Evolutionary conservation across 2,329 filamentous ascomycete species (phyloP).

Genomic region (Sporothrix schenckii): DNA sequence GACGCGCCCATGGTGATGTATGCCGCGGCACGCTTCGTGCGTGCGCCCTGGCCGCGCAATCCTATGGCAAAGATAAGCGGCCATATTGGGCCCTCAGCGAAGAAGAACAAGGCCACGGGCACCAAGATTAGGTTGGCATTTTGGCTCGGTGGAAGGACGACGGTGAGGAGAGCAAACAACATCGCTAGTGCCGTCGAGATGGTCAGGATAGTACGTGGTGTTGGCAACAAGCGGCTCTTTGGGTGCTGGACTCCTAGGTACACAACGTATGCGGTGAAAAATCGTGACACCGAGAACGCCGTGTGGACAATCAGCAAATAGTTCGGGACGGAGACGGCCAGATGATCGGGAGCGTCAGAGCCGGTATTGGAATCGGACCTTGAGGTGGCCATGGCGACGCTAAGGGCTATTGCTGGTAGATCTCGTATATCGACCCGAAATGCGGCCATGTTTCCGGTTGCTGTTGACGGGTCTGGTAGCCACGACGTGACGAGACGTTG

Average conservation of each 20-base stretch:
- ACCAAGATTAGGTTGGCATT: constrained; percentile 56
- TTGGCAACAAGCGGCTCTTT: constrained; percentile 54
- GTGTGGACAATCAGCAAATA: constrained; percentile 74
- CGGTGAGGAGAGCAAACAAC: constrained; percentile 55
- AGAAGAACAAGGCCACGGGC: constrained; percentile 72
- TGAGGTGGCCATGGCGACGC: background rate
- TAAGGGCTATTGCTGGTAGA: background rate
- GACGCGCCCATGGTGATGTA: constrained; percentile 76
- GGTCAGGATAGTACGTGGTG: constrained; percentile 70
- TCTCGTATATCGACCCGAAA: background rate
- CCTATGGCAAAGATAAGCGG: constrained; percentile 80
- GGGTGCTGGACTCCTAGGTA: constrained; percentile 55
- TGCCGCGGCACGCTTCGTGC: constrained; percentile 76
- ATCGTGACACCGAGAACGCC: constrained; percentile 73
- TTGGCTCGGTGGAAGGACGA: constrained; percentile 47
- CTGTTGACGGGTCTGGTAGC: constrained; percentile 39
- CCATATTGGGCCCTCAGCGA: constrained; percentile 82
- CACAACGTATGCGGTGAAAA: constrained; percentile 67
- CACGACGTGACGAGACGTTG: constrained; percentile 53
- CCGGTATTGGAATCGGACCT: constrained; percentile 32
- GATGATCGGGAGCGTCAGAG: constrained; percentile 47
- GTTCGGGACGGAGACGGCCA: constrained; percentile 60
- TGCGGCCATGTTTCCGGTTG: constrained; percentile 5
- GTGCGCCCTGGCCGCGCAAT: constrained; percentile 76
- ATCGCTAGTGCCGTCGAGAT: constrained; percentile 65